Evolutionary conservation across 805 yeast species (phyloP), one percentile per base, ranked within the genome.

Genomic region (Blastobotrys mokoenaii): DNA sequence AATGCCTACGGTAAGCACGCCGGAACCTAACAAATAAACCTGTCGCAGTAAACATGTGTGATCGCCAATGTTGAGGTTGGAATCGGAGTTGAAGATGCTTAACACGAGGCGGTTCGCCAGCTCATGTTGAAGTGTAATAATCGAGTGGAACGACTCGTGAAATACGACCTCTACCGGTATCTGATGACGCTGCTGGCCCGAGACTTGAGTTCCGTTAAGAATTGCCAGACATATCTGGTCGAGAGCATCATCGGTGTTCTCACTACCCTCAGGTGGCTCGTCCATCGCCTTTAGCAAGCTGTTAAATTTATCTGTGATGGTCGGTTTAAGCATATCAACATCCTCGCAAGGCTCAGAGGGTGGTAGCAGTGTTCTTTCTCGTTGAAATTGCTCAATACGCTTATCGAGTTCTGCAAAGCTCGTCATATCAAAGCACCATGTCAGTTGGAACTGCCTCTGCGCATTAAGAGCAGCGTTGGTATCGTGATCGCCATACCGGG

Each of bases 71-170:
- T 43, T 27, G 20, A 31, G 16, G 6, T 29, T 18, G 37, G 36
- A 17, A 3, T n/a, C n/a, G 12, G 16, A 7, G 16, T 14, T 20
- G 20, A 43, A 43, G 7, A 43, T 9, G 4, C 14, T 30, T 7
- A 43, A 3, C 2, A 43, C 45, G 18, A 37, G 41, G 18, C 27
- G n/a, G 27, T 43, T 43, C 2, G 40, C 35, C 27, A 43, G 31
- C 14, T 27, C 9, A 31, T 17, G 14, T 30, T 40, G 43, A 12
- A 32, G 3, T 5, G 16, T 12, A 22, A 40, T 20, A 5, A 32
- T 15, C 16, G 16, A 9, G 8, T 27, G 29, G 18, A 31, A 32
- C 32, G 40, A 32, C 37, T 15, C 31, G 15, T 3, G 27, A 12
- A 9, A 25, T 32, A 6, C 31, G 17, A 38, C 29, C 12, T 27